These are phyloP conservation scores for Ceratobasidium sp. DNA, from an alignment of 1,284 basidiomycete genomes.

Conservation along the genomic window DNA sequence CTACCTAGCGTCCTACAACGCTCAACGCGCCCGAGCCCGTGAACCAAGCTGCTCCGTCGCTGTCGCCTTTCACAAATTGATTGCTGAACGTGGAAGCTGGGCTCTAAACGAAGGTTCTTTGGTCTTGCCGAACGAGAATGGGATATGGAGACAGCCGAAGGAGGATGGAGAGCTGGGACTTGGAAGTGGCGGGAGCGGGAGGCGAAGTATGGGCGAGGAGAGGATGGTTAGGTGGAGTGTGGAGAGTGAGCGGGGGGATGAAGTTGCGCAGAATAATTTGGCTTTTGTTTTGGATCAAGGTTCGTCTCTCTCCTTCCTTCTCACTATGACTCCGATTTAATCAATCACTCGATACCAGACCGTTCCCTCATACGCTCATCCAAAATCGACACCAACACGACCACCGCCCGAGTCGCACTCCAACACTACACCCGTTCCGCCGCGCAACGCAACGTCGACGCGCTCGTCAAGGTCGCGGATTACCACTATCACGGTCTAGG, in stretches of 20 bases:
- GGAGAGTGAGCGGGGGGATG: slow-evolving; percentile 92
- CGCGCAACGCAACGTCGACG: slow-evolving; percentile 93
- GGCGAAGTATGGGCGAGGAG: slow-evolving; percentile 64
- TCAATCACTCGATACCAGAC: too few species aligned
- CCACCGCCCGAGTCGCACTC: slow-evolving; percentile 84
- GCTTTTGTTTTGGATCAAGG: slow-evolving; percentile 94
- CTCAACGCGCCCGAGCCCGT: slow-evolving; percentile 71
- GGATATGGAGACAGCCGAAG: slow-evolving; percentile 9
- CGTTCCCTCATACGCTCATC: slow-evolving; percentile 77
- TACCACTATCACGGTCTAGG: slow-evolving; percentile 94
- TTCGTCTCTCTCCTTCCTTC: slow-evolving; percentile 56
- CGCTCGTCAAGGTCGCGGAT: slow-evolving; percentile 96
- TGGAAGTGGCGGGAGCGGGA: slow-evolving; percentile 33
- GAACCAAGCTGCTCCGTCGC: slow-evolving; percentile 76
- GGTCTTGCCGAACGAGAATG: slow-evolving; percentile 18
- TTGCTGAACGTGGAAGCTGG: slow-evolving; percentile 91
- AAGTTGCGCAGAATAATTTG: slow-evolving; percentile 95
- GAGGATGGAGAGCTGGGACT: slow-evolving; percentile 31
- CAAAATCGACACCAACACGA: slow-evolving; percentile 74
- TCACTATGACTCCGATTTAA: too few species aligned
- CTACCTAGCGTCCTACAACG: slow-evolving; percentile 87
- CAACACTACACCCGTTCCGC: slow-evolving; percentile 96
- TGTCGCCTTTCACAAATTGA: slow-evolving; percentile 90
- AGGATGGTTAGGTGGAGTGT: slow-evolving; percentile 95
- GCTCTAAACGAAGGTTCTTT: slow-evolving; percentile 69